Evolutionary conservation across 1,139 yeast genomes (phyloP).

Genomic region (Candida smagusa): DNA sequence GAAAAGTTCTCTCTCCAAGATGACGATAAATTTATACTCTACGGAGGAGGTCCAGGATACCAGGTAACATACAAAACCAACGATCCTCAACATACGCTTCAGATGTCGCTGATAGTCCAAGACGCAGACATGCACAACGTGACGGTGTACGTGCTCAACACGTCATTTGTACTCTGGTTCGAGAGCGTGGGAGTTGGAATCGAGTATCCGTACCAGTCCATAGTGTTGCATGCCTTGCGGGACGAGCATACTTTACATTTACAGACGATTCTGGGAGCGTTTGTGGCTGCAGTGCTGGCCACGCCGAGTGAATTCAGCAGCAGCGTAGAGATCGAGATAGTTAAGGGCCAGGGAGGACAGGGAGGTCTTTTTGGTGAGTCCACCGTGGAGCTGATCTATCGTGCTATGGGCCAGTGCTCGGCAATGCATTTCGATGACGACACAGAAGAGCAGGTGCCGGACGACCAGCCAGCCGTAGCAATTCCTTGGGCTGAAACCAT

Average conservation of each 20-base stretch:
- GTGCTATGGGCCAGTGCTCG: conserved; percentile 38
- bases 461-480: conserved; percentile 20
- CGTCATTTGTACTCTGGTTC: conserved; percentile 37
- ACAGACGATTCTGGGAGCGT: conserved; percentile 27
- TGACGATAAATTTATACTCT: conserved; percentile 42
- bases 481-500: conserved; percentile 8
- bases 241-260: conserved; percentile 28
- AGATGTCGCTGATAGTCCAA: conserved; percentile 10
- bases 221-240: conserved; percentile 37
- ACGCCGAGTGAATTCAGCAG: conserved; percentile 16
- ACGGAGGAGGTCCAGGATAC: conserved; percentile 35
- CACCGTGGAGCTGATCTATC: conserved; percentile 23
- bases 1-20: conserved; percentile 35
- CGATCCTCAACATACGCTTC: conserved; percentile 15
- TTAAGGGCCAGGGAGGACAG: conserved; percentile 5
- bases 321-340: conserved; percentile 19
- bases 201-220: conserved; percentile 38
- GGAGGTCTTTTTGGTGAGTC: conserved; percentile 10
- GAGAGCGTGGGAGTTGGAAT: conserved; percentile 26
- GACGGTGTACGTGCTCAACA: conserved; percentile 38
- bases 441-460: conserved; percentile 16
- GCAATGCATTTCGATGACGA: conserved; percentile 34
- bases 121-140: conserved; percentile 14
- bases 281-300: conserved; percentile 11
- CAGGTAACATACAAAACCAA: conserved; percentile 13